Base-by-base conservation (phyloP, 179 eudicot genomes). In the Spergularia azorica region DNA sequence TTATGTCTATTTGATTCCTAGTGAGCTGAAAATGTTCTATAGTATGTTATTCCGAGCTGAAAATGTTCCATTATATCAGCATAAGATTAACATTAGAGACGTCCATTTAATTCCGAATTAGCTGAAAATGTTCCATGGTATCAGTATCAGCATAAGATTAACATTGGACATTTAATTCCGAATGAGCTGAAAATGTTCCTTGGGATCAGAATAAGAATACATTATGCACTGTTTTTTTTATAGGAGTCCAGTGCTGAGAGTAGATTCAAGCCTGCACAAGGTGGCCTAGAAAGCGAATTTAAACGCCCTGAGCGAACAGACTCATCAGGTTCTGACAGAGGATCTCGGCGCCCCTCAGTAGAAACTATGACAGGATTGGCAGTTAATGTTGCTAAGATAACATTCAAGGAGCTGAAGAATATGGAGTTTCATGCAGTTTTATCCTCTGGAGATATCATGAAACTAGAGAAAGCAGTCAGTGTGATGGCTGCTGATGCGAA, bases 391-490 rank as follows among this genome's bases (percentile, higher is more conserved):
- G 86, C 86, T 2, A 81, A 74, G 67, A 77, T 77, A 71, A 74
- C 79, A 66, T 55, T 83, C 16, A 67, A 71, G 20, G 85, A 83
- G 38, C 73, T 81, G 5, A 81, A 51, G 43, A 48, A 83, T 36
- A 43, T 73, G 52, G 77, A 86, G 5, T 81, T 81, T 54, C 62
- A 46, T 11, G 63, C 66, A 5, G 39, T 83, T 62, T 52, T 77
- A 3, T 73, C 81, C 32, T 76, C 77, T 1, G 85, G 74, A n/a
- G 60, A 74, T 15, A 66, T 73, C 50, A 77, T 76, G 14, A 77
- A 80, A 56, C 63, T 86, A 14, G 81, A 86, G n/a, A 83, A 86
- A 20, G 85, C 83, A 2, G 54, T 86, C 11, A 7, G 18, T 13
- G 65, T 71, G 9, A 79, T 83, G 39, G 15, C 48, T 36, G 62